Evolutionary conservation across 2,329 filamentous ascomycete species (phyloP), one percentile per base, ranked within the genome.

Genomic region (Thelonectria olida): DNA sequence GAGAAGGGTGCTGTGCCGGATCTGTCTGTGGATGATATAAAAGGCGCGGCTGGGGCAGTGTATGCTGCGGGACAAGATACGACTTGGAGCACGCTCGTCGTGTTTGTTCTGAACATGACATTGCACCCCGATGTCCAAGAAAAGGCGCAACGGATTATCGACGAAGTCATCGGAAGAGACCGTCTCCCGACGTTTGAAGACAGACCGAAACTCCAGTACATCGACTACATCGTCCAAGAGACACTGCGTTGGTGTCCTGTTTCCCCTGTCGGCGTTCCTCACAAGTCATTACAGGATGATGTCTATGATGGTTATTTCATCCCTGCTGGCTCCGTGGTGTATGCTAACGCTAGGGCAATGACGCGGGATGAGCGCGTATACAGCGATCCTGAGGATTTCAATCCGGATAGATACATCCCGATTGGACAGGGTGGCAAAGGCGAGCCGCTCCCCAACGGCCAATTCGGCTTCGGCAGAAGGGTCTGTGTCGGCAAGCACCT

Each of bases 71-170:
- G 63, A 3, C 53, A 59, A 13, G 63, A 66, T 12, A 67, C 63
- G 3, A 66, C 65, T 4, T 58, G 52, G 34, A 54, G 48, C 23
- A 64, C 61, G 7, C 20, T 84, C 4, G 66, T 75, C 17, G 74
- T 72, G 4, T 83, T 83, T 62, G 71, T 82, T 4, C 75, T 81
- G 39, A 82, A 82, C 13, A 83, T 84, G 79, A 67, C 74, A 5
- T 69, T 79, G 2, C 74, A 78, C 31, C 72, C 72, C 4, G 75
- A 73, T 19, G 78, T 81, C 1, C 80, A 82, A 61, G 78, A 68
- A 66, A 72, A 68, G 49, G 78, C 74, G 0, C 76, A 77, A 45
- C 65, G 56, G 1, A 74, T 78, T 36, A 72, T 84, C 20, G 81
- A 83, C 50, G 64, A 72, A 1, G 74, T 82, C 7, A 74, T 82